phyloP scores from a whole-genome alignment of 345 rosid genomes.

The Angophora floribunda region DNA sequence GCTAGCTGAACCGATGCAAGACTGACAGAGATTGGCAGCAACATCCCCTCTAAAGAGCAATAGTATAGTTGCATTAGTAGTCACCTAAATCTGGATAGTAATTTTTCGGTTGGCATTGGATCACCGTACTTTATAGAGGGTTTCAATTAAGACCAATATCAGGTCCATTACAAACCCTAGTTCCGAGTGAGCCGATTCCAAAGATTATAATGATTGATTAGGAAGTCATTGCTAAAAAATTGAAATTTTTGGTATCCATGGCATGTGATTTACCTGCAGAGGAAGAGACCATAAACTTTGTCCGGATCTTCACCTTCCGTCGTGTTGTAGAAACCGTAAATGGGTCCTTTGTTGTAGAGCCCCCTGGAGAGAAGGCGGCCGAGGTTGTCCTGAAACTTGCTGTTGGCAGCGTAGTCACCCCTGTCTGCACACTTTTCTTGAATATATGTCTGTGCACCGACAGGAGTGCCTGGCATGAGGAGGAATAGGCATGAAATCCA shows the following conservation, averaged over 20 bases:
- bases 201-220: background rate
- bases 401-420: background rate
- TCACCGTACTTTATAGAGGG: background rate
- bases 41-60: background rate
- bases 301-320: background rate
- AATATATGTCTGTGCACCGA: background rate
- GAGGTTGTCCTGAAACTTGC: background rate
- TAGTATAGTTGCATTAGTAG: background rate
- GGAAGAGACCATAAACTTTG: slow-evolving; percentile 2
- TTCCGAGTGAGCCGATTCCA: background rate
- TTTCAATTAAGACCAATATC: background rate
- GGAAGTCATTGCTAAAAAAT: background rate
- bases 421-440: background rate
- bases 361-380: background rate
- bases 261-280: background rate
- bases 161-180: background rate
- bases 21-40: background rate
- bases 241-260: background rate
- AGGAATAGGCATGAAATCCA: background rate
- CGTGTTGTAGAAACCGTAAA: background rate
- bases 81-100: background rate
- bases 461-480: background rate
- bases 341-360: background rate
- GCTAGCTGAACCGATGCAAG: background rate
- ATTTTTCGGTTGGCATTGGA: background rate